Conservation (phyloP, 2,329 filamentous ascomycete genomes). For the Coleophoma crateriformis region DNA sequence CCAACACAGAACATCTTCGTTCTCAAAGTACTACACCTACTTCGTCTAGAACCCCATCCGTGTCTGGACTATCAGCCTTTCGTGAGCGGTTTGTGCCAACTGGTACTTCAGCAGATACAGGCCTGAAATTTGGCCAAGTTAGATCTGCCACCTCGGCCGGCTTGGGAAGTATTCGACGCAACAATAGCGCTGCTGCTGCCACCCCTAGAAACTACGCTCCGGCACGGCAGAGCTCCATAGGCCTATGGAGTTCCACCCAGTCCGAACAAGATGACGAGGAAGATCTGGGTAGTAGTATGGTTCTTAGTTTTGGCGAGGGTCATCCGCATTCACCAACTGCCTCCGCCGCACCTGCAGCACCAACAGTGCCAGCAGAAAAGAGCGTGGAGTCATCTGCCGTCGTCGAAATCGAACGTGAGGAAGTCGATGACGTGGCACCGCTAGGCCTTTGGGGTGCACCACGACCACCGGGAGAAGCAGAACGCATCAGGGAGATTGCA, state of each 20-base stretch:
- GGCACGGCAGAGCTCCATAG: slow-evolving; percentile 31
- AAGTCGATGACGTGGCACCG: slow-evolving; percentile 30
- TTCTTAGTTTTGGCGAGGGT: slow-evolving; percentile 45
- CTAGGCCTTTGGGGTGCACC: slow-evolving; percentile 39
- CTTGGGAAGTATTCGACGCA: slow-evolving; percentile 27
- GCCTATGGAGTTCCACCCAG: slow-evolving; percentile 40
- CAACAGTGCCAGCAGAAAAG: background rate
- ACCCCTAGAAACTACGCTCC: slow-evolving; percentile 15
- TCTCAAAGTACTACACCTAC: slow-evolving; percentile 30
- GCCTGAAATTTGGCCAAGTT: background rate
- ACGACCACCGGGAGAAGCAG: slow-evolving; percentile 37
- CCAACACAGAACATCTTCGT: slow-evolving; percentile 68
- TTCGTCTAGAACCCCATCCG: slow-evolving; percentile 29
- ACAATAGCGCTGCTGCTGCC: slow-evolving; percentile 19
- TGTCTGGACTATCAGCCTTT: slow-evolving; percentile 17
- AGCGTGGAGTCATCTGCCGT: background rate
- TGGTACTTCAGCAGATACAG: background rate
- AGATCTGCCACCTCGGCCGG: slow-evolving; percentile 10
- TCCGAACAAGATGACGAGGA: slow-evolving; percentile 43
- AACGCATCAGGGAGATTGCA: slow-evolving; percentile 39
- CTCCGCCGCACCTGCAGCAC: background rate
- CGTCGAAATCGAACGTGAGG: slow-evolving; percentile 6
- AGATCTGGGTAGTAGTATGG: slow-evolving; percentile 35
- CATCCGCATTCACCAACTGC: slow-evolving; percentile 2
- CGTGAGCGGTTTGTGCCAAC: slow-evolving; percentile 15